A percentile compares a stretch with the other conserved stretches of the same genome.
Evolutionary conservation across 441 rosid genomes (phyloP).

Genomic region (Bruguiera hainesii): DNA sequence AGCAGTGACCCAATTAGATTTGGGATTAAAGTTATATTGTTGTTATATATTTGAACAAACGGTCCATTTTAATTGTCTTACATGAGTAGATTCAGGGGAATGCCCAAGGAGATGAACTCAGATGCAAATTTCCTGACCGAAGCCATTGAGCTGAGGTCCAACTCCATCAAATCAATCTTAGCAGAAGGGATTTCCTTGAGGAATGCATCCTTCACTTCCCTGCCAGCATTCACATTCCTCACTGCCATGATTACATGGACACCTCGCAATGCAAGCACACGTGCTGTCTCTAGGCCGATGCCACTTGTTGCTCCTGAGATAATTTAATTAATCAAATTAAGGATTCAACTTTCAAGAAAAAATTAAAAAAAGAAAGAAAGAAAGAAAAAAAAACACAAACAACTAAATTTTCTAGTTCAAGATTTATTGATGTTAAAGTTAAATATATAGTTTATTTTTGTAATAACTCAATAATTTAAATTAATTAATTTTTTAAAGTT

Average conservation of each 20-base stretch:
- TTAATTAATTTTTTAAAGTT: too few relatives aligned
- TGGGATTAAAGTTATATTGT: background rate
- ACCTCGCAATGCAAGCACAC: slow-evolving; percentile 37
- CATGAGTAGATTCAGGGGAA: slow-evolving; percentile 35
- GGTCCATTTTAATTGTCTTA: slow-evolving; percentile 12
- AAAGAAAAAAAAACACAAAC: too few relatives aligned
- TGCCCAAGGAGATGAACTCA: slow-evolving; percentile 23
- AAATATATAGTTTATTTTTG: too few relatives aligned
- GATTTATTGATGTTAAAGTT: too few relatives aligned
- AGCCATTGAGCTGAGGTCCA: slow-evolving; percentile 28
- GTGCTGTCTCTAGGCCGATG: slow-evolving; percentile 31
- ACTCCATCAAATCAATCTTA: slow-evolving; percentile 32
- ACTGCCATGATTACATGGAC: slow-evolving; percentile 30
- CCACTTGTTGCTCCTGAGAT: slow-evolving; percentile 35
- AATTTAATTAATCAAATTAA: background rate
- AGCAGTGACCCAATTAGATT: background rate
- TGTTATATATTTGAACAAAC: background rate
- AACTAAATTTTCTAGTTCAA: too few relatives aligned
- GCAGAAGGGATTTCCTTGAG: slow-evolving; percentile 18
- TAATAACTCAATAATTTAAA: too few relatives aligned
- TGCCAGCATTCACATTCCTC: slow-evolving; percentile 28
- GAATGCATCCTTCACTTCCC: slow-evolving; percentile 23
- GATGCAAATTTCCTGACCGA: slow-evolving; percentile 29
- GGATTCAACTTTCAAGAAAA: too few relatives aligned
- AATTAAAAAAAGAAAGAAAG: too few relatives aligned